Conservation (phyloP, 768 basidiomycete genomes). For the Suillus occidentalis region DNA sequence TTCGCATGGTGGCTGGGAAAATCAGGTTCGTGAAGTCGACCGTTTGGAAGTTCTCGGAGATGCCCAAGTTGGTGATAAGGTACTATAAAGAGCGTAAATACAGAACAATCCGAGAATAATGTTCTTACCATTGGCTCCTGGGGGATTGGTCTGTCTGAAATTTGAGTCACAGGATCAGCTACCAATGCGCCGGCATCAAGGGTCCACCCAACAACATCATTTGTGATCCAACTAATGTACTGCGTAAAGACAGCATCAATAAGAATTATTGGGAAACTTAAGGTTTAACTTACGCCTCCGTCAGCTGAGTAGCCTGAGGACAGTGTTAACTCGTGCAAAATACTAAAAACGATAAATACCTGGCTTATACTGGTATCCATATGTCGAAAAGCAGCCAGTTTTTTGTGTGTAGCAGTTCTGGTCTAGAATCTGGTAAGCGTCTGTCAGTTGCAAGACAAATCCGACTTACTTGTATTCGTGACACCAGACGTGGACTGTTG, state of each 20-base stretch:
- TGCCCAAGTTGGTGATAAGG: slow-evolving; percentile 81
- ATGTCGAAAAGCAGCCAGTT: slow-evolving; percentile 59
- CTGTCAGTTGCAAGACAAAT: background rate
- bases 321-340: slow-evolving; percentile 1
- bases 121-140: slow-evolving; percentile 79
- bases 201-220: slow-evolving; percentile 67
- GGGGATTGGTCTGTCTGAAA: slow-evolving; percentile 67
- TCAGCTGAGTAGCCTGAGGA: slow-evolving; percentile 31
- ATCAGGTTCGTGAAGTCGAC: slow-evolving; percentile 70
- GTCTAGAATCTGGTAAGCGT: slow-evolving; percentile 39
- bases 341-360: slow-evolving; percentile 36
- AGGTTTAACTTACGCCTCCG: slow-evolving; percentile 44
- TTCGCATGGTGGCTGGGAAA: slow-evolving; percentile 72
- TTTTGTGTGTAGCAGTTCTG: slow-evolving; percentile 62
- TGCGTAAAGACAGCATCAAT: slow-evolving; percentile 20
- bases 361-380: slow-evolving; percentile 82
- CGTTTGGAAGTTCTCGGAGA: slow-evolving; percentile 76
- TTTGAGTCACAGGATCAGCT: slow-evolving; percentile 55
- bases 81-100: slow-evolving; percentile 47
- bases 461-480: slow-evolving; percentile 51
- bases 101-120: background rate
- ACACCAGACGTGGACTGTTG: slow-evolving; percentile 84
- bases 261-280: background rate
- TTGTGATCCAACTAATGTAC: slow-evolving; percentile 82
- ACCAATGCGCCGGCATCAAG: slow-evolving; percentile 61